Evolutionary conservation across 176 grass and related monocot species (phyloP).

Genomic region (barley (Hordeum vulgare)): MorexV3_pseudomolecules_assembly NC_058523.1:527015927-527016426

Average conservation of each 20-base stretch:
- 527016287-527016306: background rate
- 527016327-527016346: background rate
- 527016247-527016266: background rate
- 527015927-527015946: conserved; percentile 17
- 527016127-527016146: background rate
- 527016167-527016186: background rate
- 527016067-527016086: background rate
- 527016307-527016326: background rate
- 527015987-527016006: background rate
- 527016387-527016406: background rate
- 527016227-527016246: background rate
- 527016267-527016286: background rate
- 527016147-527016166: background rate
- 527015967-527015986: background rate
- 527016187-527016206: background rate
- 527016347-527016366: background rate
- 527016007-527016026: background rate
- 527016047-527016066: background rate
- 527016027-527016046: background rate
- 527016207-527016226: background rate
- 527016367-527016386: background rate
- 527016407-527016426: background rate
- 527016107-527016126: background rate
- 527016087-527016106: background rate
- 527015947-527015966: conserved; percentile 1